A percentile compares a stretch with the other conserved stretches of the same genome.
Evolutionary conservation across 2,329 filamentous ascomycete species (phyloP).

Genomic region (Blumeria graminis): DNA sequence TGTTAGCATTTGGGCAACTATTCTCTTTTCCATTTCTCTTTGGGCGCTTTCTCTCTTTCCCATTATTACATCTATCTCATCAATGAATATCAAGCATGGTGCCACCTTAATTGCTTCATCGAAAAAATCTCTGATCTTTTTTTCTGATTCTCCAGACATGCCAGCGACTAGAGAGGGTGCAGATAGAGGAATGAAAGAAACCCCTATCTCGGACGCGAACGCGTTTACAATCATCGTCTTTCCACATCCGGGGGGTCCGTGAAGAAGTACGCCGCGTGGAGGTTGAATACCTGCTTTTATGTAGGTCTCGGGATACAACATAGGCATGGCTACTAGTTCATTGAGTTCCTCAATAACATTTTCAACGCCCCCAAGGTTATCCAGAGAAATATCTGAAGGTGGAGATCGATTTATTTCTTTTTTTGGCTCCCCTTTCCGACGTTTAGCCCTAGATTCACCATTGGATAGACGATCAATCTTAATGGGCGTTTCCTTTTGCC

Average conservation of each 20-base stretch:
- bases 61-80: constrained; percentile 78
- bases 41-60: constrained; percentile 65
- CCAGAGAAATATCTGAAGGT: constrained; percentile 40
- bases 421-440: constrained; percentile 28
- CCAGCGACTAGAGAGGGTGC: constrained; percentile 62
- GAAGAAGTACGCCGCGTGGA: constrained; percentile 50
- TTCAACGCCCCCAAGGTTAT: constrained; percentile 56
- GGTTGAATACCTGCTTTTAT: constrained; percentile 40
- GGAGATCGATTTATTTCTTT: constrained; percentile 35
- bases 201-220: constrained; percentile 48
- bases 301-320: constrained; percentile 43
- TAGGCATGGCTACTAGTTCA: constrained; percentile 47
- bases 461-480: constrained; percentile 29
- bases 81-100: constrained; percentile 76
- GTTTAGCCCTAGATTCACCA: constrained; percentile 42
- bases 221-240: constrained; percentile 70
- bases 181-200: constrained; percentile 61
- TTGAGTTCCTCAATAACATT: constrained; percentile 44
- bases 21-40: constrained; percentile 73
- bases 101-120: constrained; percentile 71
- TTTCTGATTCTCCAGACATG: constrained; percentile 76
- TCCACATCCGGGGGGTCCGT: constrained; percentile 66
- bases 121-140: constrained; percentile 62
- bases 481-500: constrained; percentile 9
- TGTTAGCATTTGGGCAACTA: constrained; percentile 57